Evolutionary conservation across 805 yeast genomes (phyloP).

Genomic region (Lipomyces anomalus): DNA sequence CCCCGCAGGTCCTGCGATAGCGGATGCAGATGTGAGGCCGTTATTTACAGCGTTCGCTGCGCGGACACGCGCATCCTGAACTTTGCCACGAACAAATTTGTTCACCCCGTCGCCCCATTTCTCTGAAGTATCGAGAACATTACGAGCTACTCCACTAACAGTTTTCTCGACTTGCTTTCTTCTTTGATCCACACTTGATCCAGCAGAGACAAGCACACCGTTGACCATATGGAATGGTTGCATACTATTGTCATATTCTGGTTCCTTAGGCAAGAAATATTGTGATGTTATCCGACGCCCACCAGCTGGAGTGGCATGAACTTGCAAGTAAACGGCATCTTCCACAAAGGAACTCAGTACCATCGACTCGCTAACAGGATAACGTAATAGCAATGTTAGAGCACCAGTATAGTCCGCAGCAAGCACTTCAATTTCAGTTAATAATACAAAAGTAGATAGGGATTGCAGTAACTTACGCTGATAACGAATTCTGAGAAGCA

Average conservation of each 20-base stretch:
- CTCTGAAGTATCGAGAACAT: conserved; percentile 18
- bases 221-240: conserved; percentile 18
- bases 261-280: conserved; percentile 1
- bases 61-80: conserved; percentile 15
- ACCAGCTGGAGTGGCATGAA: conserved; percentile 13
- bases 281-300: conserved; percentile 18
- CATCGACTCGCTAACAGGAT: conserved; percentile 20
- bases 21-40: background rate
- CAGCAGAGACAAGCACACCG: conserved; percentile 13
- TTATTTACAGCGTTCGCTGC: conserved; percentile 10
- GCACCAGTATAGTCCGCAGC: conserved; percentile 19
- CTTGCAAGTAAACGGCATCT: conserved; percentile 21
- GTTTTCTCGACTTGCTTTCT: conserved; percentile 11
- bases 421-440: conserved; percentile 6
- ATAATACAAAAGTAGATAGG: no score
- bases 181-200: conserved; percentile 5
- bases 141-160: conserved; percentile 16
- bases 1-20: background rate
- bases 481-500: conserved; percentile 31
- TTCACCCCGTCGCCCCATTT: conserved; percentile 19
- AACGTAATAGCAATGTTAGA: conserved; percentile 15
- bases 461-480: conserved; percentile 4
- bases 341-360: conserved; percentile 16
- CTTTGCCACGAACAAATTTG: conserved; percentile 17
- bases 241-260: no score